Conservation (phyloP, 2,329 filamentous ascomycete species). For the Pleoardoris graminearum region DNA sequence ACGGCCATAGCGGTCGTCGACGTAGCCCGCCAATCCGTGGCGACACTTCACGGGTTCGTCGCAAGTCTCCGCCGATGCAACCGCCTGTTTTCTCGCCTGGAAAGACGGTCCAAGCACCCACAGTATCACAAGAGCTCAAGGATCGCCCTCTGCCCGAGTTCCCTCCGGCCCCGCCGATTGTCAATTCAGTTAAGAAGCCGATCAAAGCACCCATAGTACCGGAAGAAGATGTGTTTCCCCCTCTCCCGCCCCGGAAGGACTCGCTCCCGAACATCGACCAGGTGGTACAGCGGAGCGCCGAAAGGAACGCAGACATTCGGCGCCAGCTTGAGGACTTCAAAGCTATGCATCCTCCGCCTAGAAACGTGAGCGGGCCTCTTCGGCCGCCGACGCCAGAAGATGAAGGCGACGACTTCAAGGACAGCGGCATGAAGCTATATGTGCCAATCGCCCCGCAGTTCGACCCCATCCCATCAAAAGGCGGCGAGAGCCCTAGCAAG, state of each 20-base stretch:
- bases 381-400: slow-evolving; percentile 18
- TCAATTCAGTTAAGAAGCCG: neutral
- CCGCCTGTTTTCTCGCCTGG: neutral
- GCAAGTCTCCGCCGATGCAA: neutral
- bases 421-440: slow-evolving; percentile 13
- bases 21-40: neutral
- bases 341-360: no score
- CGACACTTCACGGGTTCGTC: neutral
- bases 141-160: neutral
- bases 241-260: neutral
- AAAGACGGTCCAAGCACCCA: neutral
- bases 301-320: no score
- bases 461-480: slow-evolving; percentile 13
- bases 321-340: no score
- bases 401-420: slow-evolving; percentile 13
- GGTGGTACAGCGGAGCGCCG: no score
- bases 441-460: slow-evolving; percentile 13
- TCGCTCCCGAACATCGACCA: neutral
- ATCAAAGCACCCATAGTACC: no score
- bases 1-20: no score
- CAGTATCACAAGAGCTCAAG: slow-evolving; percentile 12
- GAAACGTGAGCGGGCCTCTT: slow-evolving; percentile 24
- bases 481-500: slow-evolving; percentile 1
- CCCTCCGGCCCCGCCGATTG: neutral
- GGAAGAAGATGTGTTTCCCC: no score